Evolutionary conservation across 2,329 filamentous ascomycete genomes (phyloP).

Genomic region (Chrysoporthe austroafricana): DNA sequence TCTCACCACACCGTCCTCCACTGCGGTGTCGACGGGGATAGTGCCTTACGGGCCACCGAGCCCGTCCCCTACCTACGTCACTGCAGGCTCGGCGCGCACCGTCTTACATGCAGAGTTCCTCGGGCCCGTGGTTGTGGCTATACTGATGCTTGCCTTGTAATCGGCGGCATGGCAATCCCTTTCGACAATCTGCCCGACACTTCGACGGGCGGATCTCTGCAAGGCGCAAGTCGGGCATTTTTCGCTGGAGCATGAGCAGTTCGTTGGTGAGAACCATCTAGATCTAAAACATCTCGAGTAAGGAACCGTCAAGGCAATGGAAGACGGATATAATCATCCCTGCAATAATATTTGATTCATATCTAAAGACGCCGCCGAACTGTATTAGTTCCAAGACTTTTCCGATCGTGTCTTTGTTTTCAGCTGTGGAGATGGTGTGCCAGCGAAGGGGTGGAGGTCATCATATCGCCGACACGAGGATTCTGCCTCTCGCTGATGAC

Average conservation of each 20-base stretch:
- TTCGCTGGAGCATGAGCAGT: constrained; percentile 7
- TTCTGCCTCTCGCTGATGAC: too few relatives aligned
- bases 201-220: constrained; percentile 4
- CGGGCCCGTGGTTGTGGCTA: constrained; percentile 4
- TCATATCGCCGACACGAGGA: too few relatives aligned
- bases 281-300: constrained; percentile 3
- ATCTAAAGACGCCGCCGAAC: neutral
- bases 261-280: constrained; percentile 1
- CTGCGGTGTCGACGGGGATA: neutral
- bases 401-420: neutral
- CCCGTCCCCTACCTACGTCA: constrained; percentile 14
- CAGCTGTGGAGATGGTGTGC: too few relatives aligned
- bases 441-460: too few relatives aligned
- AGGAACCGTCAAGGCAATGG: neutral
- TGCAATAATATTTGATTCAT: neutral
- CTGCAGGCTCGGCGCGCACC: constrained; percentile 19
- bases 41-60: constrained; percentile 3
- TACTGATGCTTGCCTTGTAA: constrained; percentile 14
- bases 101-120: neutral
- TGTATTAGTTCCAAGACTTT: neutral
- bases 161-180: neutral
- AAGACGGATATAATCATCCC: neutral
- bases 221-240: constrained; percentile 1
- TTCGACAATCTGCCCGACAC: neutral
- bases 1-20: neutral